A percentile compares a stretch with the other conserved stretches of the same genome.
phyloP scores from a whole-genome alignment of 2,329 filamentous ascomycete genomes.

The Colletotrichum navitas region DNA sequence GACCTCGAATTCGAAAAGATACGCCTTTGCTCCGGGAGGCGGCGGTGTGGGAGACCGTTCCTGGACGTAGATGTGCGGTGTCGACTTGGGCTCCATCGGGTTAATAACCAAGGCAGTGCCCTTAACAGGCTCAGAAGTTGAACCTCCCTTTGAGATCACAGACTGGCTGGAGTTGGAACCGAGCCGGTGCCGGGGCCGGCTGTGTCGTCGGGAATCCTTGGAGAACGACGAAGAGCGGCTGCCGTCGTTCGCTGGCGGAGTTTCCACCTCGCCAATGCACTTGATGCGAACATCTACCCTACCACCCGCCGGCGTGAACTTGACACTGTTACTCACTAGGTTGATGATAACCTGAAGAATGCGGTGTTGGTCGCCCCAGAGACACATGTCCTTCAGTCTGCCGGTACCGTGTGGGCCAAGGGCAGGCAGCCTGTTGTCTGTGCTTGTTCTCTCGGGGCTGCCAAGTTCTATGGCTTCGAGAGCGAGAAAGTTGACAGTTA shows the following conservation, averaged over 20 bases:
- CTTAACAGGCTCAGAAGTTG: slow-evolving; percentile 48
- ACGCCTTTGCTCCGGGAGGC: slow-evolving; percentile 72
- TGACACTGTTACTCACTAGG: slow-evolving; percentile 89
- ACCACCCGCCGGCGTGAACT: slow-evolving; percentile 86
- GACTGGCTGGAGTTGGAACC: slow-evolving; percentile 66
- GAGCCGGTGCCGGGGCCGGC: slow-evolving; percentile 58
- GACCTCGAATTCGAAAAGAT: slow-evolving; percentile 88
- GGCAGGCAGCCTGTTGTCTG: slow-evolving; percentile 61
- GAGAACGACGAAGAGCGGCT: slow-evolving; percentile 68
- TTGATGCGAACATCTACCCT: slow-evolving; percentile 81
- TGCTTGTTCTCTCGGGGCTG: slow-evolving; percentile 46
- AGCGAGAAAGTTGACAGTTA: slow-evolving; percentile 79
- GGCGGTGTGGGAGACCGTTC: slow-evolving; percentile 72
- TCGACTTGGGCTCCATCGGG: slow-evolving; percentile 68
- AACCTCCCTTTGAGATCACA: slow-evolving; percentile 58
- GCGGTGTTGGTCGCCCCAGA: slow-evolving; percentile 93
- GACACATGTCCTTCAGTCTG: slow-evolving; percentile 83
- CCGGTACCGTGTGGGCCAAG: slow-evolving; percentile 75
- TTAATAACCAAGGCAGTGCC: slow-evolving; percentile 73
- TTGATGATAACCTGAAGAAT: slow-evolving; percentile 96
- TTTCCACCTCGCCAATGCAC: slow-evolving; percentile 73
- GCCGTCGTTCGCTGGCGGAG: slow-evolving; percentile 51
- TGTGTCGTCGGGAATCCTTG: slow-evolving; percentile 58
- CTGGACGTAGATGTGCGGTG: slow-evolving; percentile 60
- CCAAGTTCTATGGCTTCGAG: slow-evolving; percentile 50